These are phyloP conservation scores for Cerioporus squamosus DNA, from an alignment of 1,284 basidiomycete species.

Conservation along the genomic window DNA sequence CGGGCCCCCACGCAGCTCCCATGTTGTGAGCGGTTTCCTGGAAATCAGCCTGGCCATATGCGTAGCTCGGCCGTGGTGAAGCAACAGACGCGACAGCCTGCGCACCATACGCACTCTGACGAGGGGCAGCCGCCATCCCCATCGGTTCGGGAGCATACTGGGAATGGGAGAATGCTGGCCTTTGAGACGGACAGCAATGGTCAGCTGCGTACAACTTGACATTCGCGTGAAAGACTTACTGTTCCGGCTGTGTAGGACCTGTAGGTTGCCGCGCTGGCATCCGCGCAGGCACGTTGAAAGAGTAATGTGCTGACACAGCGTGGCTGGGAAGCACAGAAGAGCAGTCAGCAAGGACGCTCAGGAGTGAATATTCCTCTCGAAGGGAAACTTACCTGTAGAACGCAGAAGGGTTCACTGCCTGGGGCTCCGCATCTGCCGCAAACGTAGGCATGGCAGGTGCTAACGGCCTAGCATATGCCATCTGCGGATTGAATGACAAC, in stretches of 20 bases:
- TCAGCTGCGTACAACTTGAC: background rate
- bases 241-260: conserved; percentile 4
- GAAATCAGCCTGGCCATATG: conserved; percentile 16
- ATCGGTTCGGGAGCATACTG: background rate
- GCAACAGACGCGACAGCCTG: conserved; percentile 1
- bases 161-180: too few species aligned
- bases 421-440: conserved; percentile 19
- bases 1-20: background rate
- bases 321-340: conserved; percentile 11
- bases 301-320: conserved; percentile 30
- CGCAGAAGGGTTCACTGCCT: conserved; percentile 40
- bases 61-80: conserved; percentile 20
- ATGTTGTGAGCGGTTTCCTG: background rate
- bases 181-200: too few species aligned
- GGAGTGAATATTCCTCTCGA: background rate
- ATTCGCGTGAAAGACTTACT: background rate
- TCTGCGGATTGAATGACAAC: conserved; percentile 46
- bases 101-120: background rate
- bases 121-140: background rate
- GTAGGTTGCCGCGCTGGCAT: conserved; percentile 14
- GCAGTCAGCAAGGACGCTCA: background rate
- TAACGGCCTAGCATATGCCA: conserved; percentile 45
- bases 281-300: conserved; percentile 14
- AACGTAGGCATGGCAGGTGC: conserved; percentile 6
- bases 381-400: conserved; percentile 57